These are phyloP conservation scores for Xylaria castorea DNA, from an alignment of 495 filamentous ascomycete genomes.

Conservation along the genomic window DNA sequence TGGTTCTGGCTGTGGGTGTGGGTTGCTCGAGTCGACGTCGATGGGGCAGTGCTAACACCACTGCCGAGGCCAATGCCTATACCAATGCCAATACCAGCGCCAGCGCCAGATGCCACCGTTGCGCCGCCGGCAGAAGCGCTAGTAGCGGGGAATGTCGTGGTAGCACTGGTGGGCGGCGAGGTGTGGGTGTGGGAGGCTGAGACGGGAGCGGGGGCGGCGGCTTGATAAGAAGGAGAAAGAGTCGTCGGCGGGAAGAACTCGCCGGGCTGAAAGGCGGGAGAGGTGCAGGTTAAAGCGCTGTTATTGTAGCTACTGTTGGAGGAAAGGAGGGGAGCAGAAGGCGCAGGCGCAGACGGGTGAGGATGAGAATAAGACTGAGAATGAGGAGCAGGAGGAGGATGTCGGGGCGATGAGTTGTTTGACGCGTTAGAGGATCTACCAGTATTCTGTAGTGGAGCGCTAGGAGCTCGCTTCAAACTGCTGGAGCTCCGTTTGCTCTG, in stretches of 20 bases:
- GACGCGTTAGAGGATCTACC: slow-evolving; percentile 45
- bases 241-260: slow-evolving; percentile 39
- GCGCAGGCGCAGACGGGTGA: not conserved
- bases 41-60: slow-evolving; percentile 29
- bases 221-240: slow-evolving; percentile 21
- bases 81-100: slow-evolving; percentile 35
- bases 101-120: slow-evolving; percentile 31
- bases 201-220: slow-evolving; percentile 36
- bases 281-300: slow-evolving; percentile 40
- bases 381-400: slow-evolving; percentile 26
- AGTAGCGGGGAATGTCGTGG: slow-evolving; percentile 28
- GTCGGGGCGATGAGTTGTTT: slow-evolving; percentile 54
- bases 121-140: slow-evolving; percentile 32
- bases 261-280: slow-evolving; percentile 45
- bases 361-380: not conserved
- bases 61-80: slow-evolving; percentile 22
- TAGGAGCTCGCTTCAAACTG: slow-evolving; percentile 72
- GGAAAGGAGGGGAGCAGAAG: not conserved
- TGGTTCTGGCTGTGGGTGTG: slow-evolving; percentile 5
- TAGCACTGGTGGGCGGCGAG: slow-evolving; percentile 19
- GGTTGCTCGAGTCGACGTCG: slow-evolving; percentile 55
- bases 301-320: slow-evolving; percentile 19
- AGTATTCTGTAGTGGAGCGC: slow-evolving; percentile 60
- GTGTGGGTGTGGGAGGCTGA: slow-evolving; percentile 25
- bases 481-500: slow-evolving; percentile 62